These are phyloP conservation scores for Hericium rajendrae DNA, from an alignment of 768 basidiomycete species.

Conservation along the genomic window DNA sequence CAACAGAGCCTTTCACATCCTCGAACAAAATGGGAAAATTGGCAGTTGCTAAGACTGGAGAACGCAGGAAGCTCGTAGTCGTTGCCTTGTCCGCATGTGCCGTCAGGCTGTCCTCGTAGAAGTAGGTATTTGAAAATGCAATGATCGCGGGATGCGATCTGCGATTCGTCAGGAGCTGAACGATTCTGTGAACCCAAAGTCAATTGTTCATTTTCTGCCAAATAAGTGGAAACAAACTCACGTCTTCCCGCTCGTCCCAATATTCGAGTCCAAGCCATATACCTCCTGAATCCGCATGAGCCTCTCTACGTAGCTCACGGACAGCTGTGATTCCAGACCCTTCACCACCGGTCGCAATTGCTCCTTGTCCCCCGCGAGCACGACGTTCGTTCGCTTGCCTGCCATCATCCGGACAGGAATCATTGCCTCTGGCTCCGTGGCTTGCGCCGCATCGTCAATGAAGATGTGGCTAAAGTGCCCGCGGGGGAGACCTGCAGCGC, in stretches of 20 bases:
- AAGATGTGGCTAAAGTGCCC: conserved; percentile 56
- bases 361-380: conserved; percentile 28
- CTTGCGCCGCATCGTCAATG: conserved; percentile 59
- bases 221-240: neutral
- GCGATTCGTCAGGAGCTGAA: conserved; percentile 10
- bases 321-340: conserved; percentile 20
- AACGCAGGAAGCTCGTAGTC: conserved; percentile 1
- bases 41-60: conserved; percentile 18
- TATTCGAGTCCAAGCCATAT: conserved; percentile 17
- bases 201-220: neutral
- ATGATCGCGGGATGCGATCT: conserved; percentile 32
- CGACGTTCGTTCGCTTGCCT: conserved; percentile 24
- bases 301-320: conserved; percentile 26
- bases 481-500: conserved; percentile 35
- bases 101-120: conserved; percentile 28
- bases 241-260: conserved; percentile 22
- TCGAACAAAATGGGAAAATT: conserved; percentile 27
- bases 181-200: conserved; percentile 13
- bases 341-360: conserved; percentile 29
- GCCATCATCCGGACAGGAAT: conserved; percentile 28
- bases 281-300: conserved; percentile 22
- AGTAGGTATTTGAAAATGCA: conserved; percentile 41
- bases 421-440: conserved; percentile 50
- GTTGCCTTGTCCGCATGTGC: conserved; percentile 18
- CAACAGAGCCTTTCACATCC: conserved; percentile 24